These are phyloP conservation scores for Rhazya stricta DNA, from an alignment of 257 asterid genomes.

Conservation along the genomic window DNA sequence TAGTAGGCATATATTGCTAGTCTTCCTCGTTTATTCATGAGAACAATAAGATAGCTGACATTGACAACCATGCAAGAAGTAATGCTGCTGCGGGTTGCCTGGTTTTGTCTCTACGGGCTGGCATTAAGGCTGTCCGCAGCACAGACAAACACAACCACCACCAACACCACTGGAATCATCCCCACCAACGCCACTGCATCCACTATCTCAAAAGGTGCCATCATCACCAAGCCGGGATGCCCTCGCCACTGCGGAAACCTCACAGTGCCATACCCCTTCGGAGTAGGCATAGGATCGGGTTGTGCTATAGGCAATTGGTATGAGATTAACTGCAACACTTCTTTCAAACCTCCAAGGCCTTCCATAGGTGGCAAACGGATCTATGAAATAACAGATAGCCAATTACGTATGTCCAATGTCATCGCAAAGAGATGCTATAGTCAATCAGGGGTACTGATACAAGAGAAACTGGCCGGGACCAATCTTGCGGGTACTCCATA, in stretches of 20 bases:
- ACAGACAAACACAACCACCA: conserved; percentile 18
- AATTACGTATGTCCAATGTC: conserved; percentile 39
- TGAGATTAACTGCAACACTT: conserved; percentile 45
- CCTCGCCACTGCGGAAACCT: conserved; percentile 32
- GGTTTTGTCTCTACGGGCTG: conserved; percentile 16
- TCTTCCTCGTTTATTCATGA: too few species aligned
- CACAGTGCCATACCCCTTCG: conserved; percentile 44
- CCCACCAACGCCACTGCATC: conserved; percentile 1
- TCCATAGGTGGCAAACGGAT: conserved; percentile 19
- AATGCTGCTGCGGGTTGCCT: conserved; percentile 12
- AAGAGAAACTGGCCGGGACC: conserved; percentile 18
- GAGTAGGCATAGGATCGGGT: conserved; percentile 32
- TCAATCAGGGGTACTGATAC: conserved; percentile 18
- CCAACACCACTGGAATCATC: conserved; percentile 4
- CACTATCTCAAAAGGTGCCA: conserved; percentile 21
- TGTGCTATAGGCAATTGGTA: conserved; percentile 28
- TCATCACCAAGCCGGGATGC: conserved; percentile 36
- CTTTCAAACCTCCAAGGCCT: conserved; percentile 45
- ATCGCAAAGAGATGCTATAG: conserved; percentile 45
- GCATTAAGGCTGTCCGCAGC: conserved; percentile 24
- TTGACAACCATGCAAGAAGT: background rate
- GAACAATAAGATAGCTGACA: background rate
- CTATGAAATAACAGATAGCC: conserved; percentile 48
- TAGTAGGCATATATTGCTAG: background rate
- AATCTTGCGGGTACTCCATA: conserved; percentile 28